Evolutionary conservation across 179 eudicot species (phyloP).

Genomic region (Drosera spatulata): DNA sequence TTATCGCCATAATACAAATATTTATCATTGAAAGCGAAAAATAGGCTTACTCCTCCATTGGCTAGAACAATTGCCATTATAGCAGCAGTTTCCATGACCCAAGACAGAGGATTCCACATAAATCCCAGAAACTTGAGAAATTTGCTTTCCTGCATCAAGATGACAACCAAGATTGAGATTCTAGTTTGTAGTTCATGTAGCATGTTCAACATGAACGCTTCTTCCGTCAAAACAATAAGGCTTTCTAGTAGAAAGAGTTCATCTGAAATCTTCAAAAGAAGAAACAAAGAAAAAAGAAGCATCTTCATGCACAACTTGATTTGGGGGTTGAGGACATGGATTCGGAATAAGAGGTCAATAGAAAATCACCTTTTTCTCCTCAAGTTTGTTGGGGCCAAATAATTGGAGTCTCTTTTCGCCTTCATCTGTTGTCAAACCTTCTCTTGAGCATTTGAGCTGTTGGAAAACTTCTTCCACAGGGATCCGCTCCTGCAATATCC

Average conservation of each 20-base stretch:
- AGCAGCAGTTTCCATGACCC: slow-evolving; percentile 28
- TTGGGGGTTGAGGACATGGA: slow-evolving; percentile 1
- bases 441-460: slow-evolving; percentile 49
- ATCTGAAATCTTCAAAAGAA: background rate
- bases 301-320: background rate
- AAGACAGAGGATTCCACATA: slow-evolving; percentile 92
- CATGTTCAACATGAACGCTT: background rate
- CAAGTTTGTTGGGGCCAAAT: slow-evolving; percentile 30
- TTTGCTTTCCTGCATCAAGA: slow-evolving; percentile 40
- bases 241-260: background rate
- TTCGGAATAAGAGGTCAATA: background rate
- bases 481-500: slow-evolving; percentile 40
- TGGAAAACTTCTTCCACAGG: slow-evolving; percentile 71
- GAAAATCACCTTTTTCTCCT: slow-evolving; percentile 31
- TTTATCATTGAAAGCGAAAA: background rate
- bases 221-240: background rate
- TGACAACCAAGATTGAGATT: no score
- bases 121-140: slow-evolving; percentile 73
- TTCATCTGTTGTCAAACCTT: slow-evolving; percentile 54
- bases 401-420: slow-evolving; percentile 54
- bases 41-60: slow-evolving; percentile 62
- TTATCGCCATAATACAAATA: background rate
- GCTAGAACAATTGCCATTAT: slow-evolving; percentile 84
- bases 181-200: background rate
- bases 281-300: background rate